Evolutionary conservation across 2,329 filamentous ascomycete species (phyloP).

Genomic region (Clarireedia paspali): DNA sequence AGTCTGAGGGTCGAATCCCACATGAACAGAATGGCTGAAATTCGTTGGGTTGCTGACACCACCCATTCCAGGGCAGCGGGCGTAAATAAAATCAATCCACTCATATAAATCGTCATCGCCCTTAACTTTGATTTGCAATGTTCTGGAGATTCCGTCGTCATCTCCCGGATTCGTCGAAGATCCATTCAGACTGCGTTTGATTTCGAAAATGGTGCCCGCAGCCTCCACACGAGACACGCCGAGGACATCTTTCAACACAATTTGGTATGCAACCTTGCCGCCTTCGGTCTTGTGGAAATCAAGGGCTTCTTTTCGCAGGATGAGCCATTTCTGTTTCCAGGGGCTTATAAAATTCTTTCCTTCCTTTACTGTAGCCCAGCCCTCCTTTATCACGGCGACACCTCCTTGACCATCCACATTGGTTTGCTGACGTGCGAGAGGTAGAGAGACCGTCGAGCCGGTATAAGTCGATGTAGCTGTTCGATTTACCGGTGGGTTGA

Average conservation of each 20-base stretch:
- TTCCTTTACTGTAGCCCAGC: constrained; percentile 82
- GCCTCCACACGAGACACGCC: constrained; percentile 88
- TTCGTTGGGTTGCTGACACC: constrained; percentile 98
- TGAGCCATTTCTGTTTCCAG: constrained; percentile 88
- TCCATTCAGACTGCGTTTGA: constrained; percentile 67
- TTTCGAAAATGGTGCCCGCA: constrained; percentile 87
- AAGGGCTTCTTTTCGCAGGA: constrained; percentile 84
- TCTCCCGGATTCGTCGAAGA: constrained; percentile 65
- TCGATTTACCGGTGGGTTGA: constrained; percentile 56
- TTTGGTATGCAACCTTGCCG: constrained; percentile 78
- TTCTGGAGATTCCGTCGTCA: constrained; percentile 67
- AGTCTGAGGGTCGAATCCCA: constrained; percentile 92
- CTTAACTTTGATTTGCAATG: constrained; percentile 88
- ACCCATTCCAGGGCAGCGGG: constrained; percentile 92
- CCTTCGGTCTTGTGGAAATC: constrained; percentile 92
- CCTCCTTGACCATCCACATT: constrained; percentile 57
- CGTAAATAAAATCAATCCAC: constrained; percentile 98
- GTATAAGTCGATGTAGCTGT: constrained; percentile 60
- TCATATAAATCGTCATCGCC: constrained; percentile 95
- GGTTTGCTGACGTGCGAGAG: constrained; percentile 52
- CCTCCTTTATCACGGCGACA: constrained; percentile 70
- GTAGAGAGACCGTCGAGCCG: constrained; percentile 64
- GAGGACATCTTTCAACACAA: constrained; percentile 79
- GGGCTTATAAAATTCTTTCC: constrained; percentile 75
- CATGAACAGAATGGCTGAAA: constrained; percentile 94